Evolutionary conservation across 1,139 yeast genomes (phyloP).

Genomic region (Yamadazyma atlantica): DNA sequence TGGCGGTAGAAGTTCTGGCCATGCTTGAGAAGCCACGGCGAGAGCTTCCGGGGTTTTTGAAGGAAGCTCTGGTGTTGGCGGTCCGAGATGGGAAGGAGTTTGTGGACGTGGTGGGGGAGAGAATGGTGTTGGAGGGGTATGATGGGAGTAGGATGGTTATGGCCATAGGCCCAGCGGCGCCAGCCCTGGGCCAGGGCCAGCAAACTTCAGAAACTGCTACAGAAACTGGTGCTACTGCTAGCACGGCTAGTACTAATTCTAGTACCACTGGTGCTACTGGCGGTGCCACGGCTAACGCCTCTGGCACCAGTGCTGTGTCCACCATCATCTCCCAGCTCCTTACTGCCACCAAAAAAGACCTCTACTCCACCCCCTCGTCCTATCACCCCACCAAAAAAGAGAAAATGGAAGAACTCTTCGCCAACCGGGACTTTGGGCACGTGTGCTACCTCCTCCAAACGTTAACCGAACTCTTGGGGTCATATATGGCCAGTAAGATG

Average conservation of each 20-base stretch:
- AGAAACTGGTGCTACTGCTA: too few species aligned
- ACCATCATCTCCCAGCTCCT: constrained; percentile 67
- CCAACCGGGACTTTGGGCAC: constrained; percentile 55
- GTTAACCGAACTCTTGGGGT: constrained; percentile 68
- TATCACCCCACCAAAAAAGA: too few species aligned
- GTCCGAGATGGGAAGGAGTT: constrained; percentile 60
- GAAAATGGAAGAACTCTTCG: constrained; percentile 29
- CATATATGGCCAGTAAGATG: constrained; percentile 78
- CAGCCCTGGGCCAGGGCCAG: constrained; percentile 16
- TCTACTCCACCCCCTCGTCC: constrained; percentile 42
- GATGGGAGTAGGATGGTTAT: too few species aligned
- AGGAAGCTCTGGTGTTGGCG: constrained; percentile 55
- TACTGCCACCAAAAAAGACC: constrained; percentile 51
- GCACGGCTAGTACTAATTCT: too few species aligned
- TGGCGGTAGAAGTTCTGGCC: constrained; percentile 46
- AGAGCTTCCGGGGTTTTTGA: constrained; percentile 54
- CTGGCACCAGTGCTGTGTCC: too few species aligned
- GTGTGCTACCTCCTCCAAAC: constrained; percentile 67
- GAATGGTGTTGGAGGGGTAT: constrained; percentile 49
- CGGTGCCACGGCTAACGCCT: too few species aligned
- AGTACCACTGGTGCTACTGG: too few species aligned
- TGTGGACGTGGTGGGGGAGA: constrained; percentile 51
- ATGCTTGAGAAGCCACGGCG: constrained; percentile 21
- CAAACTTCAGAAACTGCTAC: constrained; percentile 12
- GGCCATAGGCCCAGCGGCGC: too few species aligned